Evolutionary conservation across 305 asterid species (phyloP).

Genomic region (Ilex paraguariensis): DNA sequence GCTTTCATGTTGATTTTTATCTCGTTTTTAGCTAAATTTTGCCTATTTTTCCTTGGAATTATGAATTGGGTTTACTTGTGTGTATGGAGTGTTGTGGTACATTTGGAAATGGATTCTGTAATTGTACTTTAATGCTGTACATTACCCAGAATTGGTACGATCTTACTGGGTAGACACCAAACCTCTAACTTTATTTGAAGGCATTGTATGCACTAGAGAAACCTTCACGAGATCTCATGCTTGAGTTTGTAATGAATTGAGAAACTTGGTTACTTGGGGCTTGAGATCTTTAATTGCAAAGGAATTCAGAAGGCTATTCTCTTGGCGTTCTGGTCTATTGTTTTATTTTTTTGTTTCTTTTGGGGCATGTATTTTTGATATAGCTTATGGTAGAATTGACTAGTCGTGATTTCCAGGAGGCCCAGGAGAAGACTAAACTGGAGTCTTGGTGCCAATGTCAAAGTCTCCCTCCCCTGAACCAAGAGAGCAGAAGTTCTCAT

Average conservation of each 20-base stretch:
- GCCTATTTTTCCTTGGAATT: not conserved
- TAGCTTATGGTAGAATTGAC: constrained; percentile 18
- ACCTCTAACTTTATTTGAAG: too few species aligned
- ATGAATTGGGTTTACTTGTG: too few species aligned
- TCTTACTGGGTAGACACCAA: too few species aligned
- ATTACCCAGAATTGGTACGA: too few species aligned
- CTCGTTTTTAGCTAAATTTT: not conserved
- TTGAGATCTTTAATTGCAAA: constrained; percentile 9
- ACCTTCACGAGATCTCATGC: too few species aligned
- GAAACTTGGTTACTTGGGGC: constrained; percentile 3
- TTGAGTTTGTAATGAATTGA: not conserved
- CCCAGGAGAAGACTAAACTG: constrained; percentile 27
- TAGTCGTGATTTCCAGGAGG: constrained; percentile 35
- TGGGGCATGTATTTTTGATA: not conserved
- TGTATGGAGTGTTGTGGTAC: constrained; percentile 2
- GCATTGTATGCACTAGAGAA: too few species aligned
- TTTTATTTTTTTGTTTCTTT: too few species aligned
- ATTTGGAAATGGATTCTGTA: constrained; percentile 13
- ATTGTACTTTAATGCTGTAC: constrained; percentile 1
- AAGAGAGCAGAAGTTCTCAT: constrained; percentile 35
- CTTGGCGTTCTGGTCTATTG: too few species aligned
- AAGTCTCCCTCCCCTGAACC: constrained; percentile 40
- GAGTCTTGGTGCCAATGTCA: constrained; percentile 55
- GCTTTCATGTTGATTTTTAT: not conserved
- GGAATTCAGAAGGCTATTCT: too few species aligned